Conservation (phyloP, 169 alveolate genomes). For the Plasmodium knowlesi region DNA sequence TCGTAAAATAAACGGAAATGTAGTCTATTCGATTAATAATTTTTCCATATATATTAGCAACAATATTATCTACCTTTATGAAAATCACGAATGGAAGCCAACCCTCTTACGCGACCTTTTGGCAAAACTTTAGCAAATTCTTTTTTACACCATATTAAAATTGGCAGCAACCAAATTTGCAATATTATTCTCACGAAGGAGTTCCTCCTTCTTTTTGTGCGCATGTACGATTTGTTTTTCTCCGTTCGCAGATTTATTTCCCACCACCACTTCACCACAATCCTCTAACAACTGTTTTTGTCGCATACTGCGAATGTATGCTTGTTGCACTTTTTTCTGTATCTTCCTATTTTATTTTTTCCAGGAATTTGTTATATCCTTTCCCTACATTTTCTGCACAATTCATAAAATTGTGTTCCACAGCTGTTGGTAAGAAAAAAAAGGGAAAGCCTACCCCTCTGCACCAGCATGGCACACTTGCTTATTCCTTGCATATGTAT, state of each 20-base stretch:
- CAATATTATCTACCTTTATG: conserved; percentile 52
- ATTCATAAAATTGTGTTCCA: not conserved
- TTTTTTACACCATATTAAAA: conserved; percentile 1
- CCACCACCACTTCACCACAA: not conserved
- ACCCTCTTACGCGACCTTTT: conserved; percentile 37
- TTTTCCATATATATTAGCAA: conserved; percentile 62
- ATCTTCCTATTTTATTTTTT: not conserved
- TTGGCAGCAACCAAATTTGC: not conserved
- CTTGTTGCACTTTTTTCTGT: not conserved
- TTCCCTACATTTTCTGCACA: not conserved
- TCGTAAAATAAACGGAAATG: conserved; percentile 65
- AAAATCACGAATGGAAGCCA: conserved; percentile 55
- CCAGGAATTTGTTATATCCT: not conserved
- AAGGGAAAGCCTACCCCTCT: not conserved
- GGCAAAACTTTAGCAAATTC: conserved; percentile 9
- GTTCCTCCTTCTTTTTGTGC: not conserved
- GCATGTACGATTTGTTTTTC: not conserved
- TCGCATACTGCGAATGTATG: not conserved
- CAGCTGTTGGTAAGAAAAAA: not conserved
- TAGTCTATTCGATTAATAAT: conserved; percentile 44
- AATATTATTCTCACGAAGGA: not conserved
- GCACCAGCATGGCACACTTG: not conserved
- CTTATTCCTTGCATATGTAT: not conserved
- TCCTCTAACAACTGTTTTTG: not conserved
- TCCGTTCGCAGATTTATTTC: not conserved